Conservation (phyloP, 768 basidiomycete genomes). For the Neoboletus brunneissimus region DNA sequence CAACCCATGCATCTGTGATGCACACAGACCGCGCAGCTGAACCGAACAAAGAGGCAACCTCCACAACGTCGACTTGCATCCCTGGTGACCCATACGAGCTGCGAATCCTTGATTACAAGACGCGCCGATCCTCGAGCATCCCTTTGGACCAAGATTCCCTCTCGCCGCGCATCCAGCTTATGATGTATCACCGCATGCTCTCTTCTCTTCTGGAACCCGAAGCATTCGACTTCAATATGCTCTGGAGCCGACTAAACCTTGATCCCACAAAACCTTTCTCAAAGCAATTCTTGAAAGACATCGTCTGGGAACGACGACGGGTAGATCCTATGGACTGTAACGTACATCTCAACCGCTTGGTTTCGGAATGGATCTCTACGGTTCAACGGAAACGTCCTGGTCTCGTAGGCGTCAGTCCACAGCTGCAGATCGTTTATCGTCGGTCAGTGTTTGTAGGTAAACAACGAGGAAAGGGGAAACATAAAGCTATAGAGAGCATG, state of each 20-base stretch:
- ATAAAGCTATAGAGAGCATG: not conserved
- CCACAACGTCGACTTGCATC: not conserved
- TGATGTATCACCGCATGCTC: constrained; percentile 73
- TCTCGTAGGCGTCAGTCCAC: constrained; percentile 33
- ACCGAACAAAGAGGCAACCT: not conserved
- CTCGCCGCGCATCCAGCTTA: constrained; percentile 65
- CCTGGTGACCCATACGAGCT: constrained; percentile 31
- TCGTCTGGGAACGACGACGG: constrained; percentile 19
- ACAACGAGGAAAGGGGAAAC: not conserved
- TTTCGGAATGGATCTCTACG: constrained; percentile 30
- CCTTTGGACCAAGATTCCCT: constrained; percentile 59
- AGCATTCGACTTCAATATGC: constrained; percentile 45
- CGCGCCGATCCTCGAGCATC: constrained; percentile 46
- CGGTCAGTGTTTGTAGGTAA: constrained; percentile 9
- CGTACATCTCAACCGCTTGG: constrained; percentile 33
- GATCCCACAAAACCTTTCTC: constrained; percentile 49
- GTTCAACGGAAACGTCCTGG: constrained; percentile 21
- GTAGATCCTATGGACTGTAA: constrained; percentile 15
- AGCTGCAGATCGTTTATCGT: constrained; percentile 43
- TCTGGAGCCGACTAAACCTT: constrained; percentile 52
- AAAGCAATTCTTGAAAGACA: constrained; percentile 40
- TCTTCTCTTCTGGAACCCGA: constrained; percentile 44
- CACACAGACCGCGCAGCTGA: not conserved
- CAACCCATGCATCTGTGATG: not conserved
- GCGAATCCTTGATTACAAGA: constrained; percentile 67